Evolutionary conservation across 441 rosid genomes (phyloP), one percentile per base, ranked within the genome.

Genomic region (Gossypium schwendimanii): DNA sequence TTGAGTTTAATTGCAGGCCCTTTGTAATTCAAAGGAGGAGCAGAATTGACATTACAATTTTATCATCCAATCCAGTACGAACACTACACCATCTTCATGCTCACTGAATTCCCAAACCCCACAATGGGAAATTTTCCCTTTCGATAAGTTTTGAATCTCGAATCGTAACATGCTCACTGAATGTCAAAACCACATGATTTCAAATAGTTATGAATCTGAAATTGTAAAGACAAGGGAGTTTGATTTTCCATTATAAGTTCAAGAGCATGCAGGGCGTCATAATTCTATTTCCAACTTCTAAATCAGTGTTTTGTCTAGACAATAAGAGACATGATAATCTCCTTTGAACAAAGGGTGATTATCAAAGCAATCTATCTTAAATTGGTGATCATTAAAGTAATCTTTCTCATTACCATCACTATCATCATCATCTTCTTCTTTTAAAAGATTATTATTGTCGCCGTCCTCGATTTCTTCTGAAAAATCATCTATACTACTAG

Each of bases 11-110:
- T 36, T 18, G 26, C 41, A 62, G 28, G 28, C 28, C 28, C 28
- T 26, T 26, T 26, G 28, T 2, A 26, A 63, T 63, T 49, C 67
- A 63, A 36, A 63, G 67, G 26, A 63, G 31, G 54, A 31, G 71
- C 77, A 49, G 78, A 80, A 24, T 77, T 81, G 0, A 80, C 72
- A 23, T 73, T 55, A 17, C 70, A 67, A 71, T 5, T 55, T 18
- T 7, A 57, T 11, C 62, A 57, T 57, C 33, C 33, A 57, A 57
- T 11, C 62, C 6, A 31, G 62, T n/a, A 57, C 3, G 33, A 57
- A 23, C 6, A 23, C 62, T 11, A 12, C 62, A 11, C 28, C 31
- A 11, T 57, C 15, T 1, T 23, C 62, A 7, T 21, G 31, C 15
- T n/a, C 61, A 3, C 14, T 23, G 61, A 21, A 57, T 14, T 57